These are phyloP conservation scores for Saturnispora dispora DNA, from an alignment of 805 yeast genomes.

Conservation along the genomic window DNA sequence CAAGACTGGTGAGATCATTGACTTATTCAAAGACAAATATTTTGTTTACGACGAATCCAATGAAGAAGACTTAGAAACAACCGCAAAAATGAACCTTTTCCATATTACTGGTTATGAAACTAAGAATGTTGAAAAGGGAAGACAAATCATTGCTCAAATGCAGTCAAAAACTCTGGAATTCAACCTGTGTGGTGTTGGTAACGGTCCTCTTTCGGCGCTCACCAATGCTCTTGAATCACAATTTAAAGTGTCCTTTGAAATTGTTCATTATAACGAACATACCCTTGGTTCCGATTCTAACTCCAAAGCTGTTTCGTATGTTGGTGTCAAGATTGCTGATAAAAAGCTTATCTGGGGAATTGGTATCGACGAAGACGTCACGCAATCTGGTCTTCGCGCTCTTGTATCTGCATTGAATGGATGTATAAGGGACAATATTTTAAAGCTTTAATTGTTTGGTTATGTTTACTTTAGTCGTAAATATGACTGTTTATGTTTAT, in stretches of 20 bases:
- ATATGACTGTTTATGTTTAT: not conserved
- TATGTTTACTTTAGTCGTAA: not conserved
- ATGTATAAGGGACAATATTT: conserved; percentile 18
- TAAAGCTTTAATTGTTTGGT: conserved; percentile 9
- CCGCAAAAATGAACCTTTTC: conserved; percentile 15
- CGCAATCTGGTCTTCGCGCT: conserved; percentile 45
- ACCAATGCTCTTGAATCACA: conserved; percentile 47
- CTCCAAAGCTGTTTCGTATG: conserved; percentile 70
- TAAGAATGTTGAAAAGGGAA: conserved; percentile 30
- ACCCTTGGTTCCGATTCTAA: conserved; percentile 66
- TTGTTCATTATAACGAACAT: conserved; percentile 68
- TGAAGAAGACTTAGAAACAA: conserved; percentile 12
- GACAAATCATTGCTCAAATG: conserved; percentile 40
- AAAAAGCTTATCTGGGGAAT: conserved; percentile 40
- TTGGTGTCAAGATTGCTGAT: conserved; percentile 19
- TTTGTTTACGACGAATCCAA: conserved; percentile 24
- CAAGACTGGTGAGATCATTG: conserved; percentile 51
- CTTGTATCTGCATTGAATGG: conserved; percentile 39
- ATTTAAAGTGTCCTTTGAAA: conserved; percentile 45
- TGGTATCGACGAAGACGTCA: conserved; percentile 48
- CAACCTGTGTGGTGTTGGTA: conserved; percentile 53
- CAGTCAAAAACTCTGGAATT: conserved; percentile 29
- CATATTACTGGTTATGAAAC: conserved; percentile 21
- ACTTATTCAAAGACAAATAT: conserved; percentile 55
- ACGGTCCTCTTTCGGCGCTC: conserved; percentile 78